Evolutionary conservation across 176 grass and related monocot species (phyloP).

Genomic region (Leersia perrieri): DNA sequence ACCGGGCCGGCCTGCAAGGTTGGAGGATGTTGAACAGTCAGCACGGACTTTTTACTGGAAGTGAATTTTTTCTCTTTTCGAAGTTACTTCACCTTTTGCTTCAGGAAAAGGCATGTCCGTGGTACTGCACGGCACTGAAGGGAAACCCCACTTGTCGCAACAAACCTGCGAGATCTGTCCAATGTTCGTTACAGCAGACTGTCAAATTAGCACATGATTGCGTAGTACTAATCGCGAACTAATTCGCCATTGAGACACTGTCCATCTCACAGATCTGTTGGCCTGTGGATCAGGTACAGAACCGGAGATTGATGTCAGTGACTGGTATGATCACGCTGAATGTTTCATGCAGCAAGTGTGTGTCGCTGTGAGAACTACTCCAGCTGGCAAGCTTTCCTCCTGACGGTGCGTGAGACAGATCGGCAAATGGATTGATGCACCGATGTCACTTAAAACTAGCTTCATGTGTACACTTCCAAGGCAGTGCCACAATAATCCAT

Average conservation of each 20-base stretch:
- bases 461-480: neutral
- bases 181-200: neutral
- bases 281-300: neutral
- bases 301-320: neutral
- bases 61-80: neutral
- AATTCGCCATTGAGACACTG: neutral
- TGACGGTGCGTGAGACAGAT: neutral
- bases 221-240: neutral
- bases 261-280: neutral
- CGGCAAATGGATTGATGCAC: slow-evolving; percentile 15
- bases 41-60: neutral
- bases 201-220: neutral
- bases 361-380: neutral
- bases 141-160: neutral
- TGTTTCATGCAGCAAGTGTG: neutral
- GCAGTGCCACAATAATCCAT: neutral
- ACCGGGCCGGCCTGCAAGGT: neutral
- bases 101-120: neutral
- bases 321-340: neutral
- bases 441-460: slow-evolving; percentile 8
- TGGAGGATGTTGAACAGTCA: neutral
- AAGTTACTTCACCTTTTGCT: neutral
- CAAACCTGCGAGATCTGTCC: neutral
- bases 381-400: neutral
- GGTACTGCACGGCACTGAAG: neutral